phyloP scores from a whole-genome alignment of 2,329 filamentous ascomycete species.

The Aureobasidium sp. region DNA sequence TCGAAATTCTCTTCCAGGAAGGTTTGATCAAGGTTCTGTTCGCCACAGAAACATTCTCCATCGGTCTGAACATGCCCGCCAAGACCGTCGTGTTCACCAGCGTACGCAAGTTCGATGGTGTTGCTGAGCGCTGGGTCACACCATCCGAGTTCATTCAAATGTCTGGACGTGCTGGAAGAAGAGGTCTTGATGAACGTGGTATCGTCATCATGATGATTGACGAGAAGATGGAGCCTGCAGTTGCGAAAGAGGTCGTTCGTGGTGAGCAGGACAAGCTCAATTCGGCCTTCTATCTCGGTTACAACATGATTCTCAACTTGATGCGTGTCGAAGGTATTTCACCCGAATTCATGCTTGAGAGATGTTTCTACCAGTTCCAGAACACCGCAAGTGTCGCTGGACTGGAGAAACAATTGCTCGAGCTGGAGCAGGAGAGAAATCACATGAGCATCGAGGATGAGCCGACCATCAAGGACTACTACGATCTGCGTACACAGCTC shows the following conservation, averaged over 20 bases:
- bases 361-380: constrained; percentile 97
- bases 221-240: constrained; percentile 87
- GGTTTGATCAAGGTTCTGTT: constrained; percentile 96
- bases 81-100: constrained; percentile 99
- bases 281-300: constrained; percentile 93
- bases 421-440: constrained; percentile 67
- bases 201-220: constrained; percentile 99
- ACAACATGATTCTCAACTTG: constrained; percentile 98
- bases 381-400: constrained; percentile 79
- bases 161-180: constrained; percentile 92
- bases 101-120: constrained; percentile 90
- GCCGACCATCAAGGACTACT: constrained; percentile 84
- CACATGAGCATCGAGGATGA: constrained; percentile 76
- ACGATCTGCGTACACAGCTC: constrained; percentile 77
- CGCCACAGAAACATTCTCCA: constrained; percentile 97
- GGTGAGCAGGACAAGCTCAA: constrained; percentile 96
- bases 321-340: constrained; percentile 98
- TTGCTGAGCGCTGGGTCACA: constrained; percentile 70
- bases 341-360: constrained; percentile 97
- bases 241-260: constrained; percentile 91
- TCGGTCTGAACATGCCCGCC: constrained; percentile 97
- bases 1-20: constrained; percentile 98
- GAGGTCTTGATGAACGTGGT: constrained; percentile 94
- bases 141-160: constrained; percentile 98
- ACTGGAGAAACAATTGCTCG: constrained; percentile 73